A percentile compares a stretch with the other conserved stretches of the same genome.
These are phyloP conservation scores for Talaromyces sp. DNA, from an alignment of 2,329 filamentous ascomycete species.

Conservation along the genomic window DNA sequence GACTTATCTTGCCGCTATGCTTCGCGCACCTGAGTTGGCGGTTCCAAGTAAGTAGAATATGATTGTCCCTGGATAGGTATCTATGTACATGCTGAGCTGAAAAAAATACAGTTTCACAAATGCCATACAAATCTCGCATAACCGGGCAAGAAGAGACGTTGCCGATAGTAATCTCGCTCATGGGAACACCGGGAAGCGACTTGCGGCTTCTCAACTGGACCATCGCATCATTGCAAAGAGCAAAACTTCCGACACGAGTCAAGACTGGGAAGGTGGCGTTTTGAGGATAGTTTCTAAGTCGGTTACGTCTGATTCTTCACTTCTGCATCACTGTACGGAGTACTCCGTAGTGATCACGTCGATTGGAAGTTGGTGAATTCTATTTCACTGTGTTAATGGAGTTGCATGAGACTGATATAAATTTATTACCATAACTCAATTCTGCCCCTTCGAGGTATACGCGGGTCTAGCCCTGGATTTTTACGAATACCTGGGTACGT, in stretches of 20 bases:
- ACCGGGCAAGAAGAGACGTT: background rate
- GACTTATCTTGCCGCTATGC: background rate
- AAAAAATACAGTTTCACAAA: background rate
- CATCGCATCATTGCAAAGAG: background rate
- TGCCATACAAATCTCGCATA: background rate
- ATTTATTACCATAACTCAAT: no score
- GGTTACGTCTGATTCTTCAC: no score
- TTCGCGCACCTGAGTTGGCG: background rate
- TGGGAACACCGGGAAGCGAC: background rate
- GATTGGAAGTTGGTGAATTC: background rate
- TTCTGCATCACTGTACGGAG: no score
- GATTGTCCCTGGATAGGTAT: no score
- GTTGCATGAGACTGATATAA: no score
- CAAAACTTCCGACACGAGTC: background rate
- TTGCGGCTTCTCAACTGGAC: background rate
- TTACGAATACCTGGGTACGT: no score
- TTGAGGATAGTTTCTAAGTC: no score
- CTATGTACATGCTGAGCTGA: no score
- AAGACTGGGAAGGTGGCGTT: background rate
- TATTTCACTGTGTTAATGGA: no score
- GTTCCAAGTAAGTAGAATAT: background rate
- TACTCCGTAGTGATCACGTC: background rate
- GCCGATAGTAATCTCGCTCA: background rate
- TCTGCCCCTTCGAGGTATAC: no score
- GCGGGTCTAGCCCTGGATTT: background rate